Base-by-base conservation (phyloP, 2,329 filamentous ascomycete species). In the Phoma sp. region DNA sequence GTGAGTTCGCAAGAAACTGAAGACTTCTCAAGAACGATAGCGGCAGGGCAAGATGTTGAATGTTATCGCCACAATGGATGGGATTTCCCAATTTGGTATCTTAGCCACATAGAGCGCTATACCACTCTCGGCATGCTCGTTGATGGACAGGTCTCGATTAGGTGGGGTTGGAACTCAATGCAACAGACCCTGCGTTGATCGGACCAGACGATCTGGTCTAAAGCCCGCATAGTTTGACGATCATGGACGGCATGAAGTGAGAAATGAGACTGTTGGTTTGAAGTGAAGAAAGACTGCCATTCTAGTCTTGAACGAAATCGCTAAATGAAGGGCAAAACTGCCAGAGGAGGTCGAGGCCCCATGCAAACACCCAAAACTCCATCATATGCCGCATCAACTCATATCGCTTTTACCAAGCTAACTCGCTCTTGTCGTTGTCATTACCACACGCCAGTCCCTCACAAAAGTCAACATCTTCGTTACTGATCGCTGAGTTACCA, bases 401-500 rank as follows among this genome's bases (percentile, higher is more conserved):
- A 42, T 30, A 20, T 36, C 18, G 10, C 21, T 10, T 34, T 47
- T 56, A 68, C 65, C 65, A 68, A 43, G 64, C 64, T 38, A 68
- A 38, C 21, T 66, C 65, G 32, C 65, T 62, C 64, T 68, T 68
- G 23, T 67, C 65, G 7, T 67, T 62, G 18, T 67, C 62, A 10
- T 62, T 64, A 10, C 63, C 62, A 34, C 67, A 69, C 5, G 67
- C 53, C 10, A 69, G 42, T 3, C 67, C 66, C 45, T 65, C 61
- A 28, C 67, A 69, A n/a, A 69, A 69, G 7, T 56, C 67, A 14
- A 67, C 58, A 42, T 68, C 60, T 17, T 69, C 65, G n/a, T 64
- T 64, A 28, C 59, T 68, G 11, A 62, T 54, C 2, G 59, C 59
- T 1, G 52, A 54, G 15, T 56, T 61, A 7, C 61, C 61, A 3